Evolutionary conservation across 257 asterid genomes (phyloP), one percentile per base, ranked within the genome.

Genomic region (Pogostemon cablin): DNA sequence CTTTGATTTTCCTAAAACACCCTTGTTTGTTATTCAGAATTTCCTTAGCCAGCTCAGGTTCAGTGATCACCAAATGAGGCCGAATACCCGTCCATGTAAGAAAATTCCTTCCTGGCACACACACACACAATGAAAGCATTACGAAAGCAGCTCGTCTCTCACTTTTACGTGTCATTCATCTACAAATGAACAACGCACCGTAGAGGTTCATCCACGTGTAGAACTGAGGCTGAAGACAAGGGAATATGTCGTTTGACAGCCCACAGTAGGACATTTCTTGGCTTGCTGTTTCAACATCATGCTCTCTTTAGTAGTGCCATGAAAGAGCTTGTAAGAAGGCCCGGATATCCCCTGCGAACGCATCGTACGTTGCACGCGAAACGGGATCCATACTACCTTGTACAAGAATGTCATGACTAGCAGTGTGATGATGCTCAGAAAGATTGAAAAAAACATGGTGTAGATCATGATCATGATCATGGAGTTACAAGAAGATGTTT

Each of bases 241-340:
- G 83, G 38, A 82, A 82, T n/a, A 86, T 74, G 64, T 88, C 87
- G 72, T 88, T 87, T n/a, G 92, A 82, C 15, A 86, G 54, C 62
- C 80, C 90, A 86, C 83, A 1, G 87, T 85, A 25, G 32, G 32
- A 46, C 61, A 58, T 2, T 77, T 78, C 56, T 50, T 60, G 46
- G 83, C 78, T 74, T 68, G 75, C 40, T 66, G 63, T 75, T 82
- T 86, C 81, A 88, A 68, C 25, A 59, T 66, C 40, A 65, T 25
- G 11, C 86, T 85, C 71, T 88, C 89, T 57, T 80, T 81, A 6
- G 87, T 83, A 57, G 73, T 81, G 15, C 96, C 96, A 41, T 78
- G 76, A 3, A 85, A 52, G 15, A 88, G 71, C 5, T 66, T 84
- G 68, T 83, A 84, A 2, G 78, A 10, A 0, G 89, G 92, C 2